Evolutionary conservation across 2,329 filamentous ascomycete species (phyloP), one percentile per base, ranked within the genome.

Genomic region (Mycosphaerelloides madeirae): DNA sequence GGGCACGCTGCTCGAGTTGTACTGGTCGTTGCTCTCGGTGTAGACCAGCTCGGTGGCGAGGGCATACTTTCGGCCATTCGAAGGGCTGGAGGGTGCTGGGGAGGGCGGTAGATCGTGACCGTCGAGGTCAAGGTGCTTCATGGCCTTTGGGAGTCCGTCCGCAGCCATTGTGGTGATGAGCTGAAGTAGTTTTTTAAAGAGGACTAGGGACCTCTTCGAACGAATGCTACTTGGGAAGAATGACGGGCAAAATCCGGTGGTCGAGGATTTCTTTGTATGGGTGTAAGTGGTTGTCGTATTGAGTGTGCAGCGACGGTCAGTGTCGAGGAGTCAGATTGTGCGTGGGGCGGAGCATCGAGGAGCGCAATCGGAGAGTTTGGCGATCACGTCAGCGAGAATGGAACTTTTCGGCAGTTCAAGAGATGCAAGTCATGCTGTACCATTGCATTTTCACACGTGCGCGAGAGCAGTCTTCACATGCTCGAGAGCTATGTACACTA

Each of bases 41-140:
- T 91, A 97, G 49, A 98, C 93, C 52, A 98, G 75, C 71, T 98
- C 93, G 3, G 93, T 98, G 46, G 91, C 91, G 49, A 98, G 80
- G 35, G 90, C 89, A 70, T 97, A 98, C 57, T 88, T 87, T 55
- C 85, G 81, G 52, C 88, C 89, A 63, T 83, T 85, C 63, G 84
- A 80, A 18, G 93, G 93, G 63, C 85, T 95, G 13, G 91, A 97
- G 2, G 91, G 89, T 18, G 93, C 88, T 2, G 93, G 93, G 6
- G 93, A 96, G 1, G 90, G 90, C 40, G 90, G 90, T 40, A 95
- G 75, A 60, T 90, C 75, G 69, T 94, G 85, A 32, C 88, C 88
- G 60, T 91, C 85, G 47, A 89, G 74, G 65, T 95, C 88, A 53
- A 90, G 74, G 55, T 80, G 57, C 29, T 65, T 64, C 46, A 71